Percentiles rank a stretch among this genome's conserved stretches.
Conservation (phyloP, 495 filamentous ascomycete species). For the Hypoxylon lenormandii region DNA sequence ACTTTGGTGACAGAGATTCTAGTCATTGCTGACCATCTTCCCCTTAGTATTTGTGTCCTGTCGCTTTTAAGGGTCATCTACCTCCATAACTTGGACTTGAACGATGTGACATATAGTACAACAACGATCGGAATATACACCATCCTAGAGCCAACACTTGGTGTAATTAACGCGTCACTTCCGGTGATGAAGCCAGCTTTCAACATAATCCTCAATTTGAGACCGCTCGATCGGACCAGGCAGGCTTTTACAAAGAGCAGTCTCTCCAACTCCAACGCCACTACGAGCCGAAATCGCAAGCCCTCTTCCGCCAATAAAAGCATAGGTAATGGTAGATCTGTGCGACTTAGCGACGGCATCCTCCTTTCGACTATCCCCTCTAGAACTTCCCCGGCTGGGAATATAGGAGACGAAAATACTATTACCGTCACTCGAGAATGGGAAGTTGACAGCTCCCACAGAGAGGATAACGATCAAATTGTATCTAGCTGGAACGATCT, state of each 20-base stretch:
- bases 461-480: no score
- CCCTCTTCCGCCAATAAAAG: background rate
- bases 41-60: background rate
- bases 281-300: background rate
- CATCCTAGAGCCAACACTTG: constrained; percentile 4
- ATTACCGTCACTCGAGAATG: background rate
- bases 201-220: background rate
- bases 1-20: background rate
- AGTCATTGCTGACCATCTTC: background rate
- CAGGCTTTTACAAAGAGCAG: background rate
- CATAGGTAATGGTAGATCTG: background rate
- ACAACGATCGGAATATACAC: background rate
- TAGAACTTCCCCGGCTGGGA: background rate
- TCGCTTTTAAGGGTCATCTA: constrained; percentile 1
- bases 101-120: background rate
- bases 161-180: background rate
- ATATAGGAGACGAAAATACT: background rate
- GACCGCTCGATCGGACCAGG: background rate
- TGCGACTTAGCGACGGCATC: background rate
- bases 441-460: constrained; percentile 14
- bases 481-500: no score
- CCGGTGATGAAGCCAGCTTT: background rate
- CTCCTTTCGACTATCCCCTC: background rate
- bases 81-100: constrained; percentile 1
- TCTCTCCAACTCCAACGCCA: background rate